Evolutionary conservation across 2,329 filamentous ascomycete genomes (phyloP).

Genomic region (Aspergillus flavus): DNA sequence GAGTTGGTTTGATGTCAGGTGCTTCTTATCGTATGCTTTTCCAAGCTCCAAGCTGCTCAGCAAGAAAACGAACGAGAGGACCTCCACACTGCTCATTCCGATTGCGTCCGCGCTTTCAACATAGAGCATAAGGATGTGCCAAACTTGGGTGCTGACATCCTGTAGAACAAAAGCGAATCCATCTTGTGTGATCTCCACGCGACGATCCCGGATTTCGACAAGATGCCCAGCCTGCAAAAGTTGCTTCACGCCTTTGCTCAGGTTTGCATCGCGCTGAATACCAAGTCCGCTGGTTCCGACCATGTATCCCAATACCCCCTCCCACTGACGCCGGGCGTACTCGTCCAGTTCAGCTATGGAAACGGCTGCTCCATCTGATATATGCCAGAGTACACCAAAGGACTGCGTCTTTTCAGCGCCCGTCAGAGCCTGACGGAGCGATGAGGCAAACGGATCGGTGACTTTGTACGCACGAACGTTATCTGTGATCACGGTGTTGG

Average conservation of each 20-base stretch:
- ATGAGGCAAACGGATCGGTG: conserved; percentile 78
- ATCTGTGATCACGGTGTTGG: conserved; percentile 62
- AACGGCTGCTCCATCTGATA: conserved; percentile 64
- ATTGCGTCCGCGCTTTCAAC: conserved; percentile 78
- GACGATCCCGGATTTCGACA: conserved; percentile 63
- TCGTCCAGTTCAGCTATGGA: conserved; percentile 75
- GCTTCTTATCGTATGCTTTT: conserved; percentile 83
- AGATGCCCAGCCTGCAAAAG: conserved; percentile 79
- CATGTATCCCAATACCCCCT: conserved; percentile 93
- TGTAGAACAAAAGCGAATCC: conserved; percentile 95
- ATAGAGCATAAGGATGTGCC: conserved; percentile 92
- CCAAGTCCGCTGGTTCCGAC: conserved; percentile 62
- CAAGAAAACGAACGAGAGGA: conserved; percentile 94
- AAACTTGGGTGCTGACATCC: conserved; percentile 94
- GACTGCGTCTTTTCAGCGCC: conserved; percentile 83
- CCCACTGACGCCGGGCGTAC: conserved; percentile 88
- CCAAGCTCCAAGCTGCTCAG: conserved; percentile 91
- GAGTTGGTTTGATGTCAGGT: conserved; percentile 76
- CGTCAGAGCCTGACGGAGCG: conserved; percentile 82
- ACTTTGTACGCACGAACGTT: conserved; percentile 73
- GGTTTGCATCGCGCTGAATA: conserved; percentile 51
- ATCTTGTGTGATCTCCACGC: conserved; percentile 80
- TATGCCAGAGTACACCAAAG: conserved; percentile 81
- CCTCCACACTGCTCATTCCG: conserved; percentile 85
- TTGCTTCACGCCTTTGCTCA: conserved; percentile 79